A percentile compares a stretch with the other conserved stretches of the same genome.
Conservation (phyloP, 208 protist species). For the Crithidia thermophila region DNA sequence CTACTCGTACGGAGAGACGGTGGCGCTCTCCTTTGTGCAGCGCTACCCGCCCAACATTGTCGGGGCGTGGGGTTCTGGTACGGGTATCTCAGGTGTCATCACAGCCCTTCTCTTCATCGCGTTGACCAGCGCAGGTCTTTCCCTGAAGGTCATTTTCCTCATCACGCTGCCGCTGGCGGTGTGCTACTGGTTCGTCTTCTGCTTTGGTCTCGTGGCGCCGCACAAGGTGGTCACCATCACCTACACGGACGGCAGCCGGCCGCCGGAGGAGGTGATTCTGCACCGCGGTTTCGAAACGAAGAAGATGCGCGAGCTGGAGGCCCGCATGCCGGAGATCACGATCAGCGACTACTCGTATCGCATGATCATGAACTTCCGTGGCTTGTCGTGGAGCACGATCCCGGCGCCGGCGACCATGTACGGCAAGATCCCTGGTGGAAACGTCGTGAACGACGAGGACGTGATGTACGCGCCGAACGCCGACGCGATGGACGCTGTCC, state of each 20-base stretch:
- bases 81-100: conserved; percentile 87
- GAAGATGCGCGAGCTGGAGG: conserved; percentile 31
- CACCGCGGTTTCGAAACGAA: conserved; percentile 43
- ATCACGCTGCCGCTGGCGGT: conserved; percentile 62
- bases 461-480: neutral
- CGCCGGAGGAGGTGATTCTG: conserved; percentile 26
- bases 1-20: conserved; percentile 80
- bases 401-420: conserved; percentile 23
- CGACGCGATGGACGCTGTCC: conserved; percentile 12
- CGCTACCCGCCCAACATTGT: conserved; percentile 78
- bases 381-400: conserved; percentile 35
- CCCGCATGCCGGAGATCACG: conserved; percentile 5
- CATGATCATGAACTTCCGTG: conserved; percentile 59
- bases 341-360: conserved; percentile 38
- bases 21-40: conserved; percentile 80
- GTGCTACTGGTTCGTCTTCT: conserved; percentile 77
- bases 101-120: conserved; percentile 78
- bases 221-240: conserved; percentile 44
- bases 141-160: conserved; percentile 63
- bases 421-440: conserved; percentile 5
- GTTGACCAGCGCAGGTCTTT: conserved; percentile 54
- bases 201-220: conserved; percentile 62
- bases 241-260: conserved; percentile 4
- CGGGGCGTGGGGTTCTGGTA: conserved; percentile 87
- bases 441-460: conserved; percentile 17